phyloP scores from a whole-genome alignment of 2,329 filamentous ascomycete species.

The Trichoderma sp. region DNA sequence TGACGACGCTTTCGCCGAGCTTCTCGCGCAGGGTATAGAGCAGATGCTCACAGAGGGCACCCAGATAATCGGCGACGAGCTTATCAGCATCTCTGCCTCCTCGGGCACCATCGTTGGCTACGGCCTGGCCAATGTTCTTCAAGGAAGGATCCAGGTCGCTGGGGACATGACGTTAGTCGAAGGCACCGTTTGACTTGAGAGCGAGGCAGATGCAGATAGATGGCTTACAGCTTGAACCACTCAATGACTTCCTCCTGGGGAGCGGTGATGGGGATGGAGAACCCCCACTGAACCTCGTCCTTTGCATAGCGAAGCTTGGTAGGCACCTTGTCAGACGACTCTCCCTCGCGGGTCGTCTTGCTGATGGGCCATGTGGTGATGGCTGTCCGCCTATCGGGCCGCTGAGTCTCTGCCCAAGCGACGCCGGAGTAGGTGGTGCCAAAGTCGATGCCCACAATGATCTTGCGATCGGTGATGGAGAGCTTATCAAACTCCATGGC shows the following conservation, averaged over 20 bases:
- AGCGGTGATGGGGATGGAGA: slow-evolving; percentile 46
- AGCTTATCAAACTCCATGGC: slow-evolving; percentile 44
- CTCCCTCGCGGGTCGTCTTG: slow-evolving; percentile 41
- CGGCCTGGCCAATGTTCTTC: slow-evolving; percentile 38
- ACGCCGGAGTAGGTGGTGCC: slow-evolving; percentile 58
- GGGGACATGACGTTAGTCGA: neutral
- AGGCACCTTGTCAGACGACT: slow-evolving; percentile 50
- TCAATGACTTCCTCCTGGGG: slow-evolving; percentile 45
- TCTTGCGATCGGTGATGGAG: slow-evolving; percentile 42
- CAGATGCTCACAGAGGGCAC: slow-evolving; percentile 49
- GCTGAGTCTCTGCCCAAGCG: slow-evolving; percentile 50
- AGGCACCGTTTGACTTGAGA: neutral
- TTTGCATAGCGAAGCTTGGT: slow-evolving; percentile 48
- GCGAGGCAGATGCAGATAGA: neutral
- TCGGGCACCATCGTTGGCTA: slow-evolving; percentile 35
- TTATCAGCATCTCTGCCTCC: slow-evolving; percentile 43
- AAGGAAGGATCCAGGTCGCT: slow-evolving; percentile 45
- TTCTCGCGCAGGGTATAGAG: slow-evolving; percentile 47
- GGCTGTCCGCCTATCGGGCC: slow-evolving; percentile 41
- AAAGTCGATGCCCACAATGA: slow-evolving; percentile 56
- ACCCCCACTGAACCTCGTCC: slow-evolving; percentile 49
- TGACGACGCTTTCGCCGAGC: slow-evolving; percentile 47
- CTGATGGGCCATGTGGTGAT: slow-evolving; percentile 50
- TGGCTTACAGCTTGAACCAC: slow-evolving; percentile 54
- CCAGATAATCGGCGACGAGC: slow-evolving; percentile 52